Evolutionary conservation across 139 green algal species (phyloP), one percentile per base, ranked within the genome.

Genomic region (Mychonastes homosphaera): DNA sequence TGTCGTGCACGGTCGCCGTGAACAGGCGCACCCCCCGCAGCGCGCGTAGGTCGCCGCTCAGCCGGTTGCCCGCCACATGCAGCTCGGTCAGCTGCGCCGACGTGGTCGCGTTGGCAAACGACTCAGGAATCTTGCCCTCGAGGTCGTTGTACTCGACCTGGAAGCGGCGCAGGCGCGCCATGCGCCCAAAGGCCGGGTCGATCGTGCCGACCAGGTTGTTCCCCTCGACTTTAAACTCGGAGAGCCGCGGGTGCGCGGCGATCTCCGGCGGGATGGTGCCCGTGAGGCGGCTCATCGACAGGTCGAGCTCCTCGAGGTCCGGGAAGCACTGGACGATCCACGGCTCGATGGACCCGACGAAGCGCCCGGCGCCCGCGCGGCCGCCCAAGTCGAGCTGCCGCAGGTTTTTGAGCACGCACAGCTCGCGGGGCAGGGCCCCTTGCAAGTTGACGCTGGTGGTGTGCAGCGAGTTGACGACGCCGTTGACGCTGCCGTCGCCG

Each of bases 311-410:
- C 38, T 79, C 67, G 1, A 83, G 29, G 1, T 28, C 8, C 4
- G 68, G 45, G 2, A 80, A 55, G 62, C 76, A 83, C 15, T 64
- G 24, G 6, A 40, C 27, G 1, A 76, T 4, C 53, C 60, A 80
- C 6, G 21, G 41, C 7, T 18, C 10, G 12, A 43, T 43, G 10
- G 12, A 43, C 13, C 10, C 36, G 12, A 43, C 10, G 12, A 19
- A 43, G 13, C 36, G 13, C 36, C 10, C 36, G 36, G 12, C 10
- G 36, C 13, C 36, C 36, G 36, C 36, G 8, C 34, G 45, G 1
- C 76, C 76, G 27, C 74, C 76, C 35, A 79, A 50, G 32, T 84
- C 76, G 46, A 77, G 55, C 62, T 84, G 73, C 1, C 76, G 57
- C 27, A 84, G 51, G 36, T 70, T 26, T 1, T 12, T 40, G 33